These are phyloP conservation scores for Vitellaria paradoxa DNA, from an alignment of 179 eudicot genomes.

Conservation along the genomic window DNA sequence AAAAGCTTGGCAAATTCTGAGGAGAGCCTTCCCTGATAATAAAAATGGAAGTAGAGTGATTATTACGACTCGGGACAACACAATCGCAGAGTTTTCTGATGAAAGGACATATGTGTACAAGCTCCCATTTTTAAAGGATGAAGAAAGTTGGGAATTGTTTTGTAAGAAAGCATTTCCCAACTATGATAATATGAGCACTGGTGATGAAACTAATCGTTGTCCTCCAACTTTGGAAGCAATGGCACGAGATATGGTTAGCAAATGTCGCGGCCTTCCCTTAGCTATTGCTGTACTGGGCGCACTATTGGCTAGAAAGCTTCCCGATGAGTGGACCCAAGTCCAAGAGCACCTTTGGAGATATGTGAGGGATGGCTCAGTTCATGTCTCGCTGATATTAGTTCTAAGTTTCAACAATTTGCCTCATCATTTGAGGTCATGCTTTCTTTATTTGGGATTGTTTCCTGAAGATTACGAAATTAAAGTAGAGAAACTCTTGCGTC, in stretches of 20 bases:
- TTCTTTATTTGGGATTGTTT: not conserved
- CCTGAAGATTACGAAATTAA: not conserved
- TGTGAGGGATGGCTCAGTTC: not conserved
- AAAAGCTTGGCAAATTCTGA: too few species aligned
- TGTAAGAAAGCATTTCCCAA: too few species aligned
- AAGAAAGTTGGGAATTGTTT: too few species aligned
- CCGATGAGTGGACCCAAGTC: not conserved
- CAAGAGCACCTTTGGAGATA: not conserved
- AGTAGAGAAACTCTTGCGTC: not conserved
- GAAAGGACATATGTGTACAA: not conserved
- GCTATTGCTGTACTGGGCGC: not conserved
- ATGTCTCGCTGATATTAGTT: not conserved
- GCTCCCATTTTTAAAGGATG: not conserved
- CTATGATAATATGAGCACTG: too few species aligned
- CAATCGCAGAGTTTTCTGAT: not conserved
- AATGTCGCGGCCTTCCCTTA: not conserved
- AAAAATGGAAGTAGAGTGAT: too few species aligned
- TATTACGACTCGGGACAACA: too few species aligned
- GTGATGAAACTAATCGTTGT: too few species aligned
- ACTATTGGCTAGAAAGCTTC: not conserved
- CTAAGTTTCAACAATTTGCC: not conserved
- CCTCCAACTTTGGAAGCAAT: too few species aligned
- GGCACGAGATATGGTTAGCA: not conserved
- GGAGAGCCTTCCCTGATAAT: too few species aligned
- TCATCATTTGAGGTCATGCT: too few species aligned